Conservation (phyloP, 805 yeast genomes). For the Nakazawaea siamensis region DNA sequence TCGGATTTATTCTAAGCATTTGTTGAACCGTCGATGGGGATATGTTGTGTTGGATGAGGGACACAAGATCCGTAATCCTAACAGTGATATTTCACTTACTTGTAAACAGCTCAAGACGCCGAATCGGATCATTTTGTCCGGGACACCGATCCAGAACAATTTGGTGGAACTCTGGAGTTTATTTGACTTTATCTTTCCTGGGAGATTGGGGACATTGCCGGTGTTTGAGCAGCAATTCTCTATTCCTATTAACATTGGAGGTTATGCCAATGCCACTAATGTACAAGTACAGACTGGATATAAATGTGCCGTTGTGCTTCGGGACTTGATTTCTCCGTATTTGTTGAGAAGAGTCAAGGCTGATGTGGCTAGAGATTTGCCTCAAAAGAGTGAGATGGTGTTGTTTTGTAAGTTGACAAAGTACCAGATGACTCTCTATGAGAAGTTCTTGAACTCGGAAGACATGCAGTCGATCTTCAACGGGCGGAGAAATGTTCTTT, state of each 20-base stretch:
- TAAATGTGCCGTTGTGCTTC: slow-evolving; percentile 85
- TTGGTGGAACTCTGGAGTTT: slow-evolving; percentile 88
- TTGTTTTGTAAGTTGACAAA: slow-evolving; percentile 81
- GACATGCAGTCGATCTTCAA: slow-evolving; percentile 64
- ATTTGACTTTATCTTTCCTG: slow-evolving; percentile 93
- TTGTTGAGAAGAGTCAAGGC: slow-evolving; percentile 78
- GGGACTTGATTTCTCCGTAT: slow-evolving; percentile 88
- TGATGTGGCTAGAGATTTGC: slow-evolving; percentile 93
- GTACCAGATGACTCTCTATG: slow-evolving; percentile 65
- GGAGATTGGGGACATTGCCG: slow-evolving; percentile 88
- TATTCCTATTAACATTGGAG: slow-evolving; percentile 91
- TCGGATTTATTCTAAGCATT: slow-evolving; percentile 51
- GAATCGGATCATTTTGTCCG: slow-evolving; percentile 83
- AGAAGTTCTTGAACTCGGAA: slow-evolving; percentile 65
- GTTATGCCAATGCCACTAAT: slow-evolving; percentile 94
- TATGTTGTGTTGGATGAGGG: slow-evolving; percentile 93
- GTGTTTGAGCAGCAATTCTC: slow-evolving; percentile 91
- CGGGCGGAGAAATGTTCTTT: slow-evolving; percentile 75
- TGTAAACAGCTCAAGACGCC: slow-evolving; percentile 81
- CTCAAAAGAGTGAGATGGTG: slow-evolving; percentile 90
- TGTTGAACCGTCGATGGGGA: slow-evolving; percentile 75
- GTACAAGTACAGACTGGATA: slow-evolving; percentile 94
- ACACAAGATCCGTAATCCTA: slow-evolving; percentile 93
- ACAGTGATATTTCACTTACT: slow-evolving; percentile 75
- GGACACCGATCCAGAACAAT: slow-evolving; percentile 96